Evolutionary conservation across 1,284 basidiomycete species (phyloP).

Genomic region (Tilletia setariae): DNA sequence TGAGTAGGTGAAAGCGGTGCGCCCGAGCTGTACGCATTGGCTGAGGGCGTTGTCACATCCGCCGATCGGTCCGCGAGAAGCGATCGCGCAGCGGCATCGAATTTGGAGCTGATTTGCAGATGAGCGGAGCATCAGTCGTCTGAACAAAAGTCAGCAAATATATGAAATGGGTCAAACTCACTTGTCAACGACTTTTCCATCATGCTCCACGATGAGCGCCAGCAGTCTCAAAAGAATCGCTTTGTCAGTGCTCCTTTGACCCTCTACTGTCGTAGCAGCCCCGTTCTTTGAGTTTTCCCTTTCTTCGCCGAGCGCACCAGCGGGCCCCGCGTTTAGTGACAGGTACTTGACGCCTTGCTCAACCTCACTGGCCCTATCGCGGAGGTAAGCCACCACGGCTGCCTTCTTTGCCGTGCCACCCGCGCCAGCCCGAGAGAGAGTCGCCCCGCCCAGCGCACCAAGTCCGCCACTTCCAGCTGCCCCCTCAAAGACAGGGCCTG

Average conservation of each 20-base stretch:
- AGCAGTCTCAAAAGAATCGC: slow-evolving; percentile 43
- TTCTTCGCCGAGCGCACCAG: background rate
- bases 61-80: slow-evolving; percentile 26
- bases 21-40: background rate
- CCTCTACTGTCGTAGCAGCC: slow-evolving; percentile 10
- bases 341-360: slow-evolving; percentile 44
- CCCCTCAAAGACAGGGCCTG: slow-evolving; percentile 48
- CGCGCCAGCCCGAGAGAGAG: slow-evolving; percentile 38
- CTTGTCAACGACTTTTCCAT: slow-evolving; percentile 36
- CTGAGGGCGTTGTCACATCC: background rate
- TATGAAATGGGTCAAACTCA: background rate
- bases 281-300: too few species aligned
- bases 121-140: background rate
- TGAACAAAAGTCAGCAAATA: background rate
- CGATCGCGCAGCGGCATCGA: slow-evolving; percentile 31
- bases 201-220: slow-evolving; percentile 44
- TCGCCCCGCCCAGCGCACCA: slow-evolving; percentile 22
- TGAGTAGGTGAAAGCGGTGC: background rate
- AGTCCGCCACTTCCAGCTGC: slow-evolving; percentile 3
- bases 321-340: background rate
- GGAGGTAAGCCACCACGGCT: slow-evolving; percentile 37
- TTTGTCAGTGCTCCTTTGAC: slow-evolving; percentile 44
- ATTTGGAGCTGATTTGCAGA: slow-evolving; percentile 15
- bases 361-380: slow-evolving; percentile 44
- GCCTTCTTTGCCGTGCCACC: slow-evolving; percentile 42